Percentiles rank a stretch among this genome's conserved stretches.
phyloP scores from a whole-genome alignment of 2,329 filamentous ascomycete species.

The Teratosphaeria epicoccoides region DNA sequence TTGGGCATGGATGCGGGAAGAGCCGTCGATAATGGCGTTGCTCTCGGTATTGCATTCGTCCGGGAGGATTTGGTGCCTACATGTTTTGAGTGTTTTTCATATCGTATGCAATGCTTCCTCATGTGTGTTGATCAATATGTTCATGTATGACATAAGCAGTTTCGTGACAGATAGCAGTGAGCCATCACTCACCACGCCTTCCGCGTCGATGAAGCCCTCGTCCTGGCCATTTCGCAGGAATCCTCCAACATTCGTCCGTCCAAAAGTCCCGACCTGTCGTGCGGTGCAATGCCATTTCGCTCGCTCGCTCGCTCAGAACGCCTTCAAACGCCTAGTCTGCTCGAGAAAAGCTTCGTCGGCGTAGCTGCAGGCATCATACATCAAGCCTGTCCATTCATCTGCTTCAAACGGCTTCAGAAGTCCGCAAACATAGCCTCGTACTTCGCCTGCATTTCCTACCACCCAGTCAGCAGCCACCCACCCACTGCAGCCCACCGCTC shows the following conservation, averaged over 20 bases:
- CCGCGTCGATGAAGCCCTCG: background rate
- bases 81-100: too few relatives aligned
- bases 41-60: too few relatives aligned
- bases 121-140: too few relatives aligned
- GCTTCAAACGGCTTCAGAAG: constrained; percentile 45
- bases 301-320: background rate
- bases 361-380: background rate
- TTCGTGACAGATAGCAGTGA: background rate
- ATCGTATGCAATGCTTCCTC: too few relatives aligned
- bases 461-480: background rate
- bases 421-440: constrained; percentile 63
- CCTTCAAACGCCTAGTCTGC: background rate
- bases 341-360: background rate
- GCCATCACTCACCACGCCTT: background rate
- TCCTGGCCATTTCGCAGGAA: background rate
- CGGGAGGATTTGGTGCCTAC: too few relatives aligned
- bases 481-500: background rate
- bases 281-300: background rate
- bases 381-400: background rate
- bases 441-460: constrained; percentile 49
- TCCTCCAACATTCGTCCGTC: background rate
- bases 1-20: too few relatives aligned
- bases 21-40: too few relatives aligned
- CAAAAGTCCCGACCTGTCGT: background rate
- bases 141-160: too few relatives aligned